phyloP scores from a whole-genome alignment of 768 basidiomycete species.

The Psilocybe cubensis region DNA sequence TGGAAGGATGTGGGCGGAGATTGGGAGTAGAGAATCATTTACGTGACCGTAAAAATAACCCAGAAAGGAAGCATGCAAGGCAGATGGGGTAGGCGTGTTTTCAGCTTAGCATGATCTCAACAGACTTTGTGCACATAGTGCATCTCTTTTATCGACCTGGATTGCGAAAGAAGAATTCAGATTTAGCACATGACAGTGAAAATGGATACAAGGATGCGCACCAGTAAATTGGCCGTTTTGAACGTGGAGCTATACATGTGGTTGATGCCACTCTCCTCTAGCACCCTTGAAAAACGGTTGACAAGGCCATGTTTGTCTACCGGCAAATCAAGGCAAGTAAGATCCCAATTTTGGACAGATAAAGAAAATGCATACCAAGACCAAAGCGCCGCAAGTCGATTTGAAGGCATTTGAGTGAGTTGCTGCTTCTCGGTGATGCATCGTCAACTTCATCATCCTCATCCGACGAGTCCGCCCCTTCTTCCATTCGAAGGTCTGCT shows the following conservation, averaged over 20 bases:
- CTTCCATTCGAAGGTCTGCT: conserved; percentile 44
- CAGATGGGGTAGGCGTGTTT: not conserved
- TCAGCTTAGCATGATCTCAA: conserved; percentile 55
- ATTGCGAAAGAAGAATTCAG: not conserved
- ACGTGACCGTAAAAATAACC: not conserved
- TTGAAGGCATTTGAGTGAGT: conserved; percentile 68
- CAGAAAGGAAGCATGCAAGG: not conserved
- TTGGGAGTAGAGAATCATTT: not conserved
- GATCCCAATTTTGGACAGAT: not conserved
- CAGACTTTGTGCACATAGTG: conserved; percentile 58
- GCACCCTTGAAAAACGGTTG: conserved; percentile 72
- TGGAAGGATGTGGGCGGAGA: not conserved
- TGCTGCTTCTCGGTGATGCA: conserved; percentile 32
- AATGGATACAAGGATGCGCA: conserved; percentile 31
- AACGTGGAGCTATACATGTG: conserved; percentile 88
- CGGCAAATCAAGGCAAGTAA: conserved; percentile 1
- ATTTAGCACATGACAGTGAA: not conserved
- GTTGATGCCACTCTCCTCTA: conserved; percentile 75
- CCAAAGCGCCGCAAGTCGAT: conserved; percentile 77
- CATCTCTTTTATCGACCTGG: conserved; percentile 64
- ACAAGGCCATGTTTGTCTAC: conserved; percentile 80
- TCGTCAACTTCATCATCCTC: conserved; percentile 41
- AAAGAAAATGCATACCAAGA: conserved; percentile 48
- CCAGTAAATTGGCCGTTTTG: conserved; percentile 80
- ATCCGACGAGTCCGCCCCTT: conserved; percentile 35